Evolutionary conservation across 345 rosid species (phyloP).

Genomic region (Eucalyptus tenuipes): DNA sequence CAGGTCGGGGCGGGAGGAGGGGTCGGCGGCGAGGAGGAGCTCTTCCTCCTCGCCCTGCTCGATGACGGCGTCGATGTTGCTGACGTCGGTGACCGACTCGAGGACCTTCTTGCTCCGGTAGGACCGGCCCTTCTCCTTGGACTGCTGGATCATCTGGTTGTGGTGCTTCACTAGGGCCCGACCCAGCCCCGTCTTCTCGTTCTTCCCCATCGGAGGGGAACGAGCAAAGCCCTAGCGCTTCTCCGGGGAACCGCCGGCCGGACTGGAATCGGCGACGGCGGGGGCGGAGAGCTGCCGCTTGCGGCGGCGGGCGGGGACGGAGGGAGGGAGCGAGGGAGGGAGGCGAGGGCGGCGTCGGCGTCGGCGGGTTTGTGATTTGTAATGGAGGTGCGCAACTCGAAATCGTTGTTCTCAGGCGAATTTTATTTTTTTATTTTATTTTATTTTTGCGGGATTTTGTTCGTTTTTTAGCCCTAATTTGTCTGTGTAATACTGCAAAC

Average conservation of each 20-base stretch:
- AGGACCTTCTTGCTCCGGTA: conserved; percentile 62
- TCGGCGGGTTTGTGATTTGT: neutral
- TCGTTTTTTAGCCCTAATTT: neutral
- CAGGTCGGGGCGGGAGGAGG: conserved; percentile 22
- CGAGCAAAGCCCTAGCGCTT: no score
- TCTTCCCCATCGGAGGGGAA: conserved; percentile 48
- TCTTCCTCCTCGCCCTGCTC: conserved; percentile 75
- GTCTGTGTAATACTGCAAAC: neutral
- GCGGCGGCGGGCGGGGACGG: neutral
- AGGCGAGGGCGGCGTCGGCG: neutral
- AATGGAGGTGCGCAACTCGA: neutral
- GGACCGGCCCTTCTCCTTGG: conserved; percentile 64
- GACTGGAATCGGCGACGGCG: neutral
- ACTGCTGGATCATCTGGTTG: conserved; percentile 66
- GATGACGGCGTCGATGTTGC: conserved; percentile 77
- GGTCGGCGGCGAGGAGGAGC: conserved; percentile 21
- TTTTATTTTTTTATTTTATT: neutral
- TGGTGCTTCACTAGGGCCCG: conserved; percentile 86
- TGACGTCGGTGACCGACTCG: conserved; percentile 70
- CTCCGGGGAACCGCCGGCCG: neutral
- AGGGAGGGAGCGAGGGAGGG: neutral
- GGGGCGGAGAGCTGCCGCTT: neutral
- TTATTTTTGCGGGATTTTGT: neutral
- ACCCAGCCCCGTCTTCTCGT: conserved; percentile 65
- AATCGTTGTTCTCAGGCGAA: neutral